Percentiles rank a stretch among this genome's conserved stretches.
phyloP scores from a whole-genome alignment of 768 basidiomycete species.

The Mycena rosella region DNA sequence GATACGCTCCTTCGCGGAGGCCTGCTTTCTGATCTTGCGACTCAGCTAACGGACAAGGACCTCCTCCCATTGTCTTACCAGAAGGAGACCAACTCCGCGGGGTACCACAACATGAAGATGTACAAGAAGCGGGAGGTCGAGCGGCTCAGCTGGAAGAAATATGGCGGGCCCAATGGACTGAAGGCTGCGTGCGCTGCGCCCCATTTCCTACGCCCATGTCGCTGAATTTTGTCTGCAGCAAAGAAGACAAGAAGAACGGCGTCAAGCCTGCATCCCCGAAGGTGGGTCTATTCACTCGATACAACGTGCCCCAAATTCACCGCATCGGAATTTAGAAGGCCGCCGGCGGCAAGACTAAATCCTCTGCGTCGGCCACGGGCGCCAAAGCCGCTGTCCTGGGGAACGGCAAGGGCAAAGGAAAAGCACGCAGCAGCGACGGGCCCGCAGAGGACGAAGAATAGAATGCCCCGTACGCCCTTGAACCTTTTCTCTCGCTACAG shows the following conservation, averaged over 20 bases:
- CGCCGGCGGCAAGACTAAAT: constrained; percentile 14
- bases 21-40: neutral
- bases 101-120: constrained; percentile 25
- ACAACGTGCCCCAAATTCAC: neutral
- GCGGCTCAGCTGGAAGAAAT: constrained; percentile 28
- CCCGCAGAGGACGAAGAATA: neutral
- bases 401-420: constrained; percentile 27
- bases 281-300: neutral
- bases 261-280: constrained; percentile 24
- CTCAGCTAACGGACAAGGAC: constrained; percentile 31
- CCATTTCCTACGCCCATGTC: neutral
- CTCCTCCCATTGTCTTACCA: constrained; percentile 29
- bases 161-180: constrained; percentile 30
- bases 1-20: neutral
- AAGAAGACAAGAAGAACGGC: constrained; percentile 31
- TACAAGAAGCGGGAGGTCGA: constrained; percentile 31
- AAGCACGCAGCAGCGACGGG: constrained; percentile 1
- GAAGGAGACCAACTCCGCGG: constrained; percentile 23
- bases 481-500: neutral
- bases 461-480: neutral
- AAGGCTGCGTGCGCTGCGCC: constrained; percentile 23
- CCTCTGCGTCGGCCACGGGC: constrained; percentile 16
- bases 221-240: neutral
- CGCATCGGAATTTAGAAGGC: constrained; percentile 12
- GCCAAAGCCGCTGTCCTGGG: constrained; percentile 21